phyloP scores from a whole-genome alignment of 345 rosid species.

The Isatis tinctoria region DNA sequence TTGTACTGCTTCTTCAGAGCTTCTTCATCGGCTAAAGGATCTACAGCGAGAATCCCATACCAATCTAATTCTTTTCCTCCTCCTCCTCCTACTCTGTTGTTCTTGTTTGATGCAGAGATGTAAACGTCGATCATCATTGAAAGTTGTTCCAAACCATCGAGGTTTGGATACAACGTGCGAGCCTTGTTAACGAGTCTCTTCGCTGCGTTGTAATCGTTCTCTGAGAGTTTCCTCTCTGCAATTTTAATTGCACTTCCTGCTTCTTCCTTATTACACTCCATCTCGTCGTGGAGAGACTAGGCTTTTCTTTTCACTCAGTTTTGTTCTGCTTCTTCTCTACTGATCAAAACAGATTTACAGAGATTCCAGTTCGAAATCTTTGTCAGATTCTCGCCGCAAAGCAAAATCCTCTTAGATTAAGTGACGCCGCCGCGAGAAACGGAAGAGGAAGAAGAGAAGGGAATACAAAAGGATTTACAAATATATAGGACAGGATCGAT shows the following conservation, averaged over 20 bases:
- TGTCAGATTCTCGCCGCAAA: too few species aligned
- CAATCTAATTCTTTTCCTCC: slow-evolving; percentile 52
- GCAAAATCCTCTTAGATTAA: too few species aligned
- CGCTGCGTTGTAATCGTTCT: not conserved
- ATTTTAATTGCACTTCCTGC: not conserved
- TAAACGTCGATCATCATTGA: not conserved
- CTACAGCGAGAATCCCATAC: slow-evolving; percentile 59
- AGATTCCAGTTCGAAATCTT: too few species aligned
- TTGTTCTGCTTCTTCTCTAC: not conserved
- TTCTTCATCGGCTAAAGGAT: slow-evolving; percentile 58
- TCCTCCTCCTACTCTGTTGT: too few species aligned
- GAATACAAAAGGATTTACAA: too few species aligned
- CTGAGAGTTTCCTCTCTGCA: not conserved
- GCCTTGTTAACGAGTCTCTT: not conserved
- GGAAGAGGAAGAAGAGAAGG: too few species aligned
- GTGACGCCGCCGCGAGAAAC: too few species aligned
- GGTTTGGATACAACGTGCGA: slow-evolving; percentile 17
- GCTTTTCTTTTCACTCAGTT: not conserved
- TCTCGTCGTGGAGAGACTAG: not conserved
- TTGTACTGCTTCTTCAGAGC: slow-evolving; percentile 52
- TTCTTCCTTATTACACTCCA: not conserved
- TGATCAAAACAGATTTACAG: not conserved
- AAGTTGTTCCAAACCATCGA: slow-evolving; percentile 5
- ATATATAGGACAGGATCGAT: too few species aligned
- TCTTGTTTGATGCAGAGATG: not conserved